phyloP scores from a whole-genome alignment of 2,329 filamentous ascomycete species.

The Sporothrix protearum region DNA sequence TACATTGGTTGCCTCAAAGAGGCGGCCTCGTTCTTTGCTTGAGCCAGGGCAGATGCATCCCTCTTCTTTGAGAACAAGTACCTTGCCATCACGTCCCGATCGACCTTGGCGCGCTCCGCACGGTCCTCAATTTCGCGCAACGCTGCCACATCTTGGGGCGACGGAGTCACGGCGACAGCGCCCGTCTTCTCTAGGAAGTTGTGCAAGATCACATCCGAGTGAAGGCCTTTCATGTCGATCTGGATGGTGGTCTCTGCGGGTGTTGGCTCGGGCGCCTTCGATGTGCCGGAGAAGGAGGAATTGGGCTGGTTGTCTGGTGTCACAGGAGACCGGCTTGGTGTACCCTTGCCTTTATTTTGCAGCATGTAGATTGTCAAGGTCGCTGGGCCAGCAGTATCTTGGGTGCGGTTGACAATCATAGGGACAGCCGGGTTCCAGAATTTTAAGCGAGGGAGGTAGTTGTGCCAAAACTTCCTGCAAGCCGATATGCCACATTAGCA shows the following conservation, averaged over 20 bases:
- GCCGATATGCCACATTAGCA: background rate
- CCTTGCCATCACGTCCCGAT: constrained; percentile 52
- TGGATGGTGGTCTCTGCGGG: constrained; percentile 49
- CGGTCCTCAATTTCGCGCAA: constrained; percentile 56
- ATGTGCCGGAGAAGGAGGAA: constrained; percentile 48
- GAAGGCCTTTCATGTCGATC: constrained; percentile 62
- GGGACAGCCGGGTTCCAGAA: constrained; percentile 85
- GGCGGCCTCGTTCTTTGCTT: constrained; percentile 49
- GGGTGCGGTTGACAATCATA: constrained; percentile 74
- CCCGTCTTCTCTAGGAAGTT: constrained; percentile 61
- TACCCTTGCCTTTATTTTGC: constrained; percentile 28
- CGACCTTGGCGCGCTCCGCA: constrained; percentile 48
- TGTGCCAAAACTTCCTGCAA: constrained; percentile 79
- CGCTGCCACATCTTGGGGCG: constrained; percentile 60
- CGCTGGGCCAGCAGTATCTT: constrained; percentile 53
- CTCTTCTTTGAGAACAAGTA: constrained; percentile 52
- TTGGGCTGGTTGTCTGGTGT: constrained; percentile 40
- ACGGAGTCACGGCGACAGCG: constrained; percentile 55
- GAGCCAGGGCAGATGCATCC: constrained; percentile 58
- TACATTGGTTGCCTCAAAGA: constrained; percentile 39
- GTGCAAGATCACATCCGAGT: constrained; percentile 59
- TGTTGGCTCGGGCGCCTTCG: constrained; percentile 48
- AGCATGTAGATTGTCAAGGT: constrained; percentile 64
- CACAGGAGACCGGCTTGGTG: constrained; percentile 18
- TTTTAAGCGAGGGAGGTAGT: constrained; percentile 80